Conservation (phyloP, 148 eudicot species). For the Rhododendron henanense region DNA sequence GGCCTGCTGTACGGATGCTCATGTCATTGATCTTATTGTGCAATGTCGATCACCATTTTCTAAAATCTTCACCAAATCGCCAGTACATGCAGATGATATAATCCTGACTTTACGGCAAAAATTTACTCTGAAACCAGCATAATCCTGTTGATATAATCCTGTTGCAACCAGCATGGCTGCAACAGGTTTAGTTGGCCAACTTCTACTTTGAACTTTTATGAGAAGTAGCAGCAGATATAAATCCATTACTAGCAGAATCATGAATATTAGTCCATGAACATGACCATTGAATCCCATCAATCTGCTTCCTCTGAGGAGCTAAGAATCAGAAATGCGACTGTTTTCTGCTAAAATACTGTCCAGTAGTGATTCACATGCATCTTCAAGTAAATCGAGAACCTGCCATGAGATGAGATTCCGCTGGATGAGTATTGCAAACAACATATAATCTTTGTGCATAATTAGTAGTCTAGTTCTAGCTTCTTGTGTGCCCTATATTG, state of each 20-base stretch:
- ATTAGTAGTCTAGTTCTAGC: background rate
- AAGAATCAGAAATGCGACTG: slow-evolving; percentile 13
- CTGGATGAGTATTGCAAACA: background rate
- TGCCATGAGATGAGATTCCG: slow-evolving; percentile 21
- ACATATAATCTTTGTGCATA: background rate
- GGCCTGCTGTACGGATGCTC: background rate
- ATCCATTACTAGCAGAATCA: background rate
- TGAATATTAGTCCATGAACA: background rate
- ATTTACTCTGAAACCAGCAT: too few relatives aligned
- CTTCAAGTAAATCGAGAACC: slow-evolving; percentile 92
- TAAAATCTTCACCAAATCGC: background rate
- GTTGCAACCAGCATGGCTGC: background rate
- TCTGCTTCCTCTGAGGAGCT: slow-evolving; percentile 1
- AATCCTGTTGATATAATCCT: too few relatives aligned
- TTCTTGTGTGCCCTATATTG: background rate
- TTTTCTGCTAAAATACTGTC: slow-evolving; percentile 58
- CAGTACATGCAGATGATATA: background rate
- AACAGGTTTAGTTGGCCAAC: background rate
- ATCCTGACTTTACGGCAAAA: too few relatives aligned
- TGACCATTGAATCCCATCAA: background rate
- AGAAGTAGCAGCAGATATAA: background rate
- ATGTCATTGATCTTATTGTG: background rate
- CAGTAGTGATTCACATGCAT: slow-evolving; percentile 84
- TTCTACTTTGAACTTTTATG: background rate
- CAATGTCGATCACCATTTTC: background rate